Evolutionary conservation across 164 flowering plant genomes (phyloP).

Genomic region (Tetrastigma voinierianum): DNA sequence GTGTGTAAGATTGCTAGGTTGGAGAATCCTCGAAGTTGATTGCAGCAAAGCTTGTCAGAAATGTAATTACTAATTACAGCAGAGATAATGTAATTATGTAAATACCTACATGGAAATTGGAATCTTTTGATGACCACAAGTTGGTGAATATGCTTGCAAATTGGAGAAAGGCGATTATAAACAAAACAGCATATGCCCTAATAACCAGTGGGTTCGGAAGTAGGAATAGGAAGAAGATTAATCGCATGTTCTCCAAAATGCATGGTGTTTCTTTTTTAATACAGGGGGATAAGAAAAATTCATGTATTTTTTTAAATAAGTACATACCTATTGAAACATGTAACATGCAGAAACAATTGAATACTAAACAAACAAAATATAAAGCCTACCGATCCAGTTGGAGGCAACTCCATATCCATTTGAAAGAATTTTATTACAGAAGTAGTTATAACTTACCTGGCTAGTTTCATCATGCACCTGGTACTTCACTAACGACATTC

Average conservation of each 20-base stretch:
- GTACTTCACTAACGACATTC: slow-evolving; percentile 86
- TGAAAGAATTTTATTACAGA: slow-evolving; percentile 17
- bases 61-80: slow-evolving; percentile 38
- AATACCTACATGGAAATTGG: slow-evolving; percentile 78
- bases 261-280: slow-evolving; percentile 10
- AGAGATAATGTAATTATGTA: slow-evolving; percentile 32
- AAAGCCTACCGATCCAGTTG: slow-evolving; percentile 51
- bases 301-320: slow-evolving; percentile 19
- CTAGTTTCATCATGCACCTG: slow-evolving; percentile 99
- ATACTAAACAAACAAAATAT: slow-evolving; percentile 33
- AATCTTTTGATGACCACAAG: slow-evolving; percentile 57
- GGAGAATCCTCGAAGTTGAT: slow-evolving; percentile 44
- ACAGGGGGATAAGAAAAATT: slow-evolving; percentile 4
- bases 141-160: slow-evolving; percentile 52
- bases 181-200: slow-evolving; percentile 32
- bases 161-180: slow-evolving; percentile 33
- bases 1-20: slow-evolving; percentile 27
- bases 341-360: slow-evolving; percentile 34
- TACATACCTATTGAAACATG: slow-evolving; percentile 37
- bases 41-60: slow-evolving; percentile 53
- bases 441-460: slow-evolving; percentile 91
- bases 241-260: slow-evolving; percentile 9
- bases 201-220: slow-evolving; percentile 30
- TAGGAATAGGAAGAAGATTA: slow-evolving; percentile 13
- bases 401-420: slow-evolving; percentile 37